These are phyloP conservation scores for Ampelomyces quisqualis DNA, from an alignment of 2,329 filamentous ascomycete genomes.

Conservation along the genomic window DNA sequence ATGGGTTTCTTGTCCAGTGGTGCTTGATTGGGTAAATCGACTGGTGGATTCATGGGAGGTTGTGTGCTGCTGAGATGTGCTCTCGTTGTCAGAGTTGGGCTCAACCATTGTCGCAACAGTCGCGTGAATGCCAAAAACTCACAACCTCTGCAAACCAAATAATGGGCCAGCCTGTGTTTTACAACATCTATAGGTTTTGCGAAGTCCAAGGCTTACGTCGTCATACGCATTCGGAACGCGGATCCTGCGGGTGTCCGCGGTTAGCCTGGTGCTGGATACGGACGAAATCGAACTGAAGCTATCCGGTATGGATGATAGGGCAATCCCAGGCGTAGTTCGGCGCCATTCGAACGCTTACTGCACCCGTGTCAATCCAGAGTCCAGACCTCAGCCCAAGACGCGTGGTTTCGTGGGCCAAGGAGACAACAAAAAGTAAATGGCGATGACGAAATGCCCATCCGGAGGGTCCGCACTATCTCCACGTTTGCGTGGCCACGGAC, in stretches of 20 bases:
- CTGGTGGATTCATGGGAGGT: background rate
- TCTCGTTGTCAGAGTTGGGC: conserved; percentile 8
- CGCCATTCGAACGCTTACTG: background rate
- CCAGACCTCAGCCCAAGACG: conserved; percentile 1
- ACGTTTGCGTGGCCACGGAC: background rate
- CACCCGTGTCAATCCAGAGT: background rate
- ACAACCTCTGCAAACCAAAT: background rate
- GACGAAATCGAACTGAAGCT: conserved; percentile 11
- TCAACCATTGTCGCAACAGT: conserved; percentile 18
- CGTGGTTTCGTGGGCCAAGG: conserved; percentile 2
- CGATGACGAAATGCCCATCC: background rate
- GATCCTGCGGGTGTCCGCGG: conserved; percentile 6
- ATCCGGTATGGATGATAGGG: conserved; percentile 8
- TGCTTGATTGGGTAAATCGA: background rate
- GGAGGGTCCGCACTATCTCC: background rate
- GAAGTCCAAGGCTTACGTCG: conserved; percentile 4
- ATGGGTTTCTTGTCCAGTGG: conserved; percentile 1
- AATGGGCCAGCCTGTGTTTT: background rate
- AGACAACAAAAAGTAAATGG: background rate
- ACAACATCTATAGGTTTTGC: background rate
- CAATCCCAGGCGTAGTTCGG: conserved; percentile 2
- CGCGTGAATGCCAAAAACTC: conserved; percentile 1
- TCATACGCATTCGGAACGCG: conserved; percentile 10
- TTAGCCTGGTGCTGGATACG: conserved; percentile 15
- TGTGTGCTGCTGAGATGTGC: conserved; percentile 5